These are phyloP conservation scores for Tubosaeta brunneosetosa DNA, from an alignment of 768 basidiomycete genomes.

Conservation along the genomic window DNA sequence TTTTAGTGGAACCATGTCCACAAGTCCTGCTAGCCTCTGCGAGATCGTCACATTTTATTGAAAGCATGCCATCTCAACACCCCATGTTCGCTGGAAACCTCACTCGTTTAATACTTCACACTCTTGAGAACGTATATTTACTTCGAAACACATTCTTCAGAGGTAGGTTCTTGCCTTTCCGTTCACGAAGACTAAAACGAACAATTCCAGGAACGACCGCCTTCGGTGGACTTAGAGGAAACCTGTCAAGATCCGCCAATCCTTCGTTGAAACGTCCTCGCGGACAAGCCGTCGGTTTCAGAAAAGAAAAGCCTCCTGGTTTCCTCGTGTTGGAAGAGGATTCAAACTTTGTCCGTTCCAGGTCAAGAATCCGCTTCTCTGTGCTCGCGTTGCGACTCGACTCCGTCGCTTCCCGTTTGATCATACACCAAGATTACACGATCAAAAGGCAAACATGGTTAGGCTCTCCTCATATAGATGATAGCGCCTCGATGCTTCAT, in stretches of 20 bases:
- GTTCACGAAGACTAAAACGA: not conserved
- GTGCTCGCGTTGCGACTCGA: constrained; percentile 5
- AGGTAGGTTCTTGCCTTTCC: not conserved
- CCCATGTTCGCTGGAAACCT: not conserved
- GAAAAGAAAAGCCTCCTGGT: not conserved
- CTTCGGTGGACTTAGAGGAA: not conserved
- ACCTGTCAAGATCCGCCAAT: not conserved
- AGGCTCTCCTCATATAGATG: not conserved
- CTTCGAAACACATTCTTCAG: not conserved
- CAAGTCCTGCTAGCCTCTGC: not conserved
- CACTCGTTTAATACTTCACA: not conserved
- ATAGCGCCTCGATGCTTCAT: constrained; percentile 6
- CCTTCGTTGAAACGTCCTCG: not conserved
- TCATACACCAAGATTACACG: constrained; percentile 16
- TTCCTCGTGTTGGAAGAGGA: not conserved
- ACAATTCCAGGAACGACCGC: not conserved
- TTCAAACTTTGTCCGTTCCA: not conserved
- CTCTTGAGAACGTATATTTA: not conserved
- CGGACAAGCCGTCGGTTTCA: constrained; percentile 6
- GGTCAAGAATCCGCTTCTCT: not conserved
- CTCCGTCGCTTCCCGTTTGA: constrained; percentile 7
- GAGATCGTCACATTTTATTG: not conserved
- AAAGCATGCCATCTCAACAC: not conserved
- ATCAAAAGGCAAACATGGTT: constrained; percentile 7
- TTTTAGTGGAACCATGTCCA: not conserved